phyloP scores from a whole-genome alignment of 2,329 filamentous ascomycete genomes.

The Ophiostoma australiae region DNA sequence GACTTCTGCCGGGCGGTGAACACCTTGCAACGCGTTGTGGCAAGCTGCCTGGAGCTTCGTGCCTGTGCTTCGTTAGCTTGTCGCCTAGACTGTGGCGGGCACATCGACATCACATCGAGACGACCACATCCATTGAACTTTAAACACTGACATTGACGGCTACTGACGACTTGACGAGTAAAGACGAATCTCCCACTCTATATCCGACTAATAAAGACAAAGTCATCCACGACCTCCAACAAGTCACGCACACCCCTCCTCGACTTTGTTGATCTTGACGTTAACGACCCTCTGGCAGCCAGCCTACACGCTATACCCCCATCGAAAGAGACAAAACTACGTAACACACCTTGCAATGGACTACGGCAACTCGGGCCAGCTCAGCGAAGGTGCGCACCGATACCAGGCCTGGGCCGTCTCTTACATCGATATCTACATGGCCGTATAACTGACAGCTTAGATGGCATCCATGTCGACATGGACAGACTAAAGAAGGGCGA shows the following conservation, averaged over 20 bases:
- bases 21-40: constrained; percentile 24
- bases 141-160: neutral
- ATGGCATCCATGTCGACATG: constrained; percentile 99
- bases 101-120: constrained; percentile 19
- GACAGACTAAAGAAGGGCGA: constrained; percentile 97
- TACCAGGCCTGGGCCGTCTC: neutral
- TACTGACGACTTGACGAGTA: constrained; percentile 3
- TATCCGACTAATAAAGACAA: neutral
- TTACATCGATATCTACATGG: neutral
- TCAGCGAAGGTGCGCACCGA: constrained; percentile 52
- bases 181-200: neutral
- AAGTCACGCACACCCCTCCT: neutral
- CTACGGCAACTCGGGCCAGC: constrained; percentile 56
- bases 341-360: constrained; percentile 48
- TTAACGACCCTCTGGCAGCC: neutral
- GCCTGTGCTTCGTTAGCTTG: constrained; percentile 17
- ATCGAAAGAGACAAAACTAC: neutral
- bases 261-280: neutral
- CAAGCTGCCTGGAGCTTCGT: constrained; percentile 28
- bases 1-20: constrained; percentile 27
- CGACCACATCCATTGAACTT: constrained; percentile 26
- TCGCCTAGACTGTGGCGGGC: constrained; percentile 5
- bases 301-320: neutral
- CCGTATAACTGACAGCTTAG: constrained; percentile 42
- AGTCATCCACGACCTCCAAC: neutral